These are phyloP conservation scores for Aphanomyces invadans DNA, from an alignment of 352 stramenopile species.

Conservation along the genomic window DNA sequence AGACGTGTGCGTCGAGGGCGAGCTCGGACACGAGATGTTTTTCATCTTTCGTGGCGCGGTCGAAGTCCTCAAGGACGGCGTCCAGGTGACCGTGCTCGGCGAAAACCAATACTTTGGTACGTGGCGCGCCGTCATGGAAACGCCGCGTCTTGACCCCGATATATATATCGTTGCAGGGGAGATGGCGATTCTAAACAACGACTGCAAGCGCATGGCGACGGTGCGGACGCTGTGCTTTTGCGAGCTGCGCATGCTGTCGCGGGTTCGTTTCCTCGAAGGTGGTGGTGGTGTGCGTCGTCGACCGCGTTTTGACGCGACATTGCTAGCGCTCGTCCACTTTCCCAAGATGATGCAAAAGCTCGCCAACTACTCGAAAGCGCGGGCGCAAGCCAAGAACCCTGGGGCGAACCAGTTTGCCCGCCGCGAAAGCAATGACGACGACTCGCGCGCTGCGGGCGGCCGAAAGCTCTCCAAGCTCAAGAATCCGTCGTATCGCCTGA, in stretches of 20 bases:
- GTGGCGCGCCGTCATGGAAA: not conserved
- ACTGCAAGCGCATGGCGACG: constrained; percentile 48
- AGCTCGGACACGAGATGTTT: constrained; percentile 68
- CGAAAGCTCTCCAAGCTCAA: constrained; percentile 14
- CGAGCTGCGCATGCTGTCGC: constrained; percentile 55
- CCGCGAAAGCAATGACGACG: not conserved
- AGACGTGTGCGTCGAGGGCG: constrained; percentile 66
- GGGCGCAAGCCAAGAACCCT: not conserved
- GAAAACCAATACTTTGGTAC: constrained; percentile 67
- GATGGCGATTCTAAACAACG: constrained; percentile 60
- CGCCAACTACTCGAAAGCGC: constrained; percentile 22
- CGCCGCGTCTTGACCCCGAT: no score
- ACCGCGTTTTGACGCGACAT: no score
- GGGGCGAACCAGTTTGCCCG: not conserved
- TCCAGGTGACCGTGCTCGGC: constrained; percentile 47
- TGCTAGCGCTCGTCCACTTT: constrained; percentile 23
- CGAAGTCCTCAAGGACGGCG: constrained; percentile 46
- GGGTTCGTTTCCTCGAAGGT: constrained; percentile 49
- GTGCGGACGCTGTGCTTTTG: constrained; percentile 72
- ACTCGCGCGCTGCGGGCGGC: not conserved
- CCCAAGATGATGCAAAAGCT: constrained; percentile 24
- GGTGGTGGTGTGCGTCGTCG: not conserved
- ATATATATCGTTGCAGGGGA: constrained; percentile 27
- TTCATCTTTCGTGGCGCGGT: constrained; percentile 73
- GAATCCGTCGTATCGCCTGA: constrained; percentile 12